Evolutionary conservation across 768 basidiomycete genomes (phyloP).

Genomic region (Mycena crocata): DNA sequence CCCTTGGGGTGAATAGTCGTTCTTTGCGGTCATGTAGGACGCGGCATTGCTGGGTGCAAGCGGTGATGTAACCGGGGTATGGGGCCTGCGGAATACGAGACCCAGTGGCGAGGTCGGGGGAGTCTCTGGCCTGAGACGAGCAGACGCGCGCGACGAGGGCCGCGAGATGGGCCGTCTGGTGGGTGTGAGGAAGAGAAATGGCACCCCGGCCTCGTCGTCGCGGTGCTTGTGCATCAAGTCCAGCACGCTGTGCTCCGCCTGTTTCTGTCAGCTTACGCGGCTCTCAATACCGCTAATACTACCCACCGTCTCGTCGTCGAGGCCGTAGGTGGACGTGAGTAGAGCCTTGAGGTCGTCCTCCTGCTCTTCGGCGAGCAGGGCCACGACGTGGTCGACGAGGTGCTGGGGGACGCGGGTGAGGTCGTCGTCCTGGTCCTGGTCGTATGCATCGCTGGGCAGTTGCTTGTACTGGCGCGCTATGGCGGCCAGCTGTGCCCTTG

Average conservation of each 20-base stretch:
- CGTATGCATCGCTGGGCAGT: slow-evolving; percentile 58
- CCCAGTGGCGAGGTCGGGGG: slow-evolving; percentile 85
- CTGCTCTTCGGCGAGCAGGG: slow-evolving; percentile 80
- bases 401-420: slow-evolving; percentile 64
- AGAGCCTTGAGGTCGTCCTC: slow-evolving; percentile 88
- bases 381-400: slow-evolving; percentile 78
- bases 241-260: slow-evolving; percentile 90
- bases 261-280: slow-evolving; percentile 24
- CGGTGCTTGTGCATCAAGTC: slow-evolving; percentile 97
- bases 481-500: slow-evolving; percentile 80
- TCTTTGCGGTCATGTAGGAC: slow-evolving; percentile 69
- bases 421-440: slow-evolving; percentile 69
- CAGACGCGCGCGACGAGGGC: slow-evolving; percentile 83
- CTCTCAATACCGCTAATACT: slow-evolving; percentile 14
- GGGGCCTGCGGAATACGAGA: slow-evolving; percentile 79
- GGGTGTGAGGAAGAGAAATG: slow-evolving; percentile 85
- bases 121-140: slow-evolving; percentile 79
- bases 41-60: slow-evolving; percentile 66
- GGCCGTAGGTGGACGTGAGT: slow-evolving; percentile 75
- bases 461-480: slow-evolving; percentile 81
- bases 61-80: slow-evolving; percentile 83
- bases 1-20: slow-evolving; percentile 70
- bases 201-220: slow-evolving; percentile 86
- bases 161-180: slow-evolving; percentile 83
- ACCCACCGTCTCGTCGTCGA: slow-evolving; percentile 77